Evolutionary conservation across 78 protist genomes (phyloP).

Genomic region (Chrysochromulina tobinii): DNA sequence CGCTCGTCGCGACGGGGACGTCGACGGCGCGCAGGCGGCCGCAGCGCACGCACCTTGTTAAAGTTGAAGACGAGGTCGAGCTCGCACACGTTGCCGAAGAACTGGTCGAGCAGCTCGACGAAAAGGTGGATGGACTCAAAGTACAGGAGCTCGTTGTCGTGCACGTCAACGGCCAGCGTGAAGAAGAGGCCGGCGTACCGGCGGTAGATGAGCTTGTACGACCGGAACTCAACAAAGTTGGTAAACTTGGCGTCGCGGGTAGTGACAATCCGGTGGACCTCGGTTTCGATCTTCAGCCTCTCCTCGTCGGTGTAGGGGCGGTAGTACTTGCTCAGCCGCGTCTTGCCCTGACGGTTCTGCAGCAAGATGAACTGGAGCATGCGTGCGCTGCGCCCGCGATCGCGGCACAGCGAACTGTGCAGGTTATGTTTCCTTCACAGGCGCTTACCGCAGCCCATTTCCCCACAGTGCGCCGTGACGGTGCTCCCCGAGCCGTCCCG

Average conservation of each 20-base stretch:
- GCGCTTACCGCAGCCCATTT: too few species aligned
- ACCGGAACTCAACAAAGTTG: conserved; percentile 91
- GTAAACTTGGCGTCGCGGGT: conserved; percentile 88
- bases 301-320: conserved; percentile 91
- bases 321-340: conserved; percentile 94
- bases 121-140: conserved; percentile 94
- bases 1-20: too few species aligned
- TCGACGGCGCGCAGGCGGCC: not conserved
- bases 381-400: not conserved
- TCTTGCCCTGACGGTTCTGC: conserved; percentile 97
- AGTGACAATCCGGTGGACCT: conserved; percentile 87
- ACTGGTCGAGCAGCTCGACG: conserved; percentile 85
- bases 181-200: conserved; percentile 97
- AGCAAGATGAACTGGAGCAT: conserved; percentile 95
- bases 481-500: too few species aligned
- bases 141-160: conserved; percentile 92
- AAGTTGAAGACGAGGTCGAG: conserved; percentile 97
- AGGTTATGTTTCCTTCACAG: too few species aligned
- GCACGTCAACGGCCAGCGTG: conserved; percentile 76
- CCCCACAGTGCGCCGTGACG: too few species aligned
- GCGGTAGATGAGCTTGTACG: conserved; percentile 87
- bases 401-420: too few species aligned
- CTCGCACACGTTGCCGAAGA: conserved; percentile 97
- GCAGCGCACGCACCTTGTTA: conserved; percentile 59
- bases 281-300: conserved; percentile 79